phyloP scores from a whole-genome alignment of 2,329 filamentous ascomycete species.

The Monosporascus sp. region DNA sequence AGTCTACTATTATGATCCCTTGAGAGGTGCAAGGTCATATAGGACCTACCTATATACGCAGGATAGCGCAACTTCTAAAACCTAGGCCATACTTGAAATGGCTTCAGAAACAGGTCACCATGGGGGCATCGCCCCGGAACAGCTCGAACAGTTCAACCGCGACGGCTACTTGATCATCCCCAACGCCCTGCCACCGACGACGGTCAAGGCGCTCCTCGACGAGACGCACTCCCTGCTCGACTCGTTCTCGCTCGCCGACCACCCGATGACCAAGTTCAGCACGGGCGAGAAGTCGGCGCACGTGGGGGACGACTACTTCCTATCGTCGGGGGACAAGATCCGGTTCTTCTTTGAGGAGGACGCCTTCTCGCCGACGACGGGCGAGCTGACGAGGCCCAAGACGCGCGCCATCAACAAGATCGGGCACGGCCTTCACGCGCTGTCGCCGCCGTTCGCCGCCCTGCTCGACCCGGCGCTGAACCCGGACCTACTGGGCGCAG shows the following conservation, averaged over 20 bases:
- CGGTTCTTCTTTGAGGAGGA: conserved; percentile 98
- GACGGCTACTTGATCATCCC: conserved; percentile 92
- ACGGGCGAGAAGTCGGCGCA: conserved; percentile 73
- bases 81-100: conserved; percentile 5
- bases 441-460: conserved; percentile 60
- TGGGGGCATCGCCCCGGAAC: conserved; percentile 62
- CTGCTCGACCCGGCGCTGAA: conserved; percentile 47
- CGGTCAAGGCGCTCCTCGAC: conserved; percentile 61
- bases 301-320: conserved; percentile 92
- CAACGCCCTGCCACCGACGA: conserved; percentile 61
- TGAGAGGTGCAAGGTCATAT: too few relatives aligned
- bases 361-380: conserved; percentile 61
- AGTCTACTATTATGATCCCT: too few relatives aligned
- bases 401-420: conserved; percentile 85
- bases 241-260: conserved; percentile 70
- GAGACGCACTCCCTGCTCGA: conserved; percentile 73
- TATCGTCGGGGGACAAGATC: conserved; percentile 82
- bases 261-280: conserved; percentile 91
- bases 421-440: conserved; percentile 68
- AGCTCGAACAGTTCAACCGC: conserved; percentile 66
- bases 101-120: conserved; percentile 14
- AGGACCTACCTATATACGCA: too few relatives aligned
- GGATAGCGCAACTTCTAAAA: too few relatives aligned
- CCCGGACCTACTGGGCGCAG: conserved; percentile 28
- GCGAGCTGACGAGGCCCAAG: conserved; percentile 71